Base-by-base conservation (phyloP, 2,329 filamentous ascomycete genomes). In the Karstenula rhodostoma region DNA sequence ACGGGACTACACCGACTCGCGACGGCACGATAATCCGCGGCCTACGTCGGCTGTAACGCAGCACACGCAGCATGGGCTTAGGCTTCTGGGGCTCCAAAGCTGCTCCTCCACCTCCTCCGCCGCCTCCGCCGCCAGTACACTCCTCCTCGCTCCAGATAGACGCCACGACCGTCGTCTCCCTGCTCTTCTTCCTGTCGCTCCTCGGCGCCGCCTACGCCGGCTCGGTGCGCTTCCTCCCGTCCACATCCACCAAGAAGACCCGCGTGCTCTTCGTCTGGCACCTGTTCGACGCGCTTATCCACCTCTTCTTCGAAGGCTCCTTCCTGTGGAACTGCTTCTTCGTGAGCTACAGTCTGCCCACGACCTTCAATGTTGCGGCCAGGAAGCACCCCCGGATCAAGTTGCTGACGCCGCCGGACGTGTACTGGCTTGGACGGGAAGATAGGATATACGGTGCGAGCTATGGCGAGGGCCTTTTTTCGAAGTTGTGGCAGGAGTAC, bases 251-350 rank as follows among this genome's bases (percentile, higher is more conserved):
- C 1, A 75, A 80, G 40, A 86, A 88, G 54, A 84, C 85, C 58
- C 92, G 93, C 63, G 81, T 91, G 74, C 88, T 97, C 66, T 97
- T 97, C 84, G 86, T 96, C 80, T 97, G 94, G 94, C 94, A 97
- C 81, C 86, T 92, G 40, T 96, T 96, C 80, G 94, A 97, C 78
- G 92, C 92, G 33, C 85, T 97, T 46, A 94, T 94, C 72, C 95
- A 99, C 82, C 88, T 96, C 79, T 83, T 93, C 76, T 90, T 98
- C 76, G 94, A 98, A 81, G 94, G 93, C 56, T 90, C 88, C 72
- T 98, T 93, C 79, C 87, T 97, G 25, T 97, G 93, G 84, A 92
- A 96, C 81, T 96, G 92, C 82, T 96, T 98, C 85, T 94, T 93
- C 84, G 85, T 85, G 67, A 88, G 82, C 70, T 78, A 79, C 50